phyloP scores from a whole-genome alignment of 306 rosid genomes.

The Rubus idaeus region DNA sequence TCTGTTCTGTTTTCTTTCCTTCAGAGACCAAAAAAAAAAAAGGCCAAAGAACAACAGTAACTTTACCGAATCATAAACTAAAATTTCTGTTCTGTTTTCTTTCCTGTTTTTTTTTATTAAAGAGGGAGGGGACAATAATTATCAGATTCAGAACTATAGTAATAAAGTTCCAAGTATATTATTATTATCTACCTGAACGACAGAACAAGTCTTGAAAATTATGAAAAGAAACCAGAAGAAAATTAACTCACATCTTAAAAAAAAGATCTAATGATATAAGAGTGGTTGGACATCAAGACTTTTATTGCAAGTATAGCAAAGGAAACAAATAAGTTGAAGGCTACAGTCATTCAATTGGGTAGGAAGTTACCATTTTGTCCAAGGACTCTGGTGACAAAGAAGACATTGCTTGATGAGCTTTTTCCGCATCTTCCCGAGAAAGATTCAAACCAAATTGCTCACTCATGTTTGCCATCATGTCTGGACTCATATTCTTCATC shows the following conservation, averaged over 20 bases:
- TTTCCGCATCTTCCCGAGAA: conserved; percentile 81
- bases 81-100: not conserved
- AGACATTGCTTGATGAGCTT: conserved; percentile 85
- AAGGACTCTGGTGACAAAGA: conserved; percentile 79
- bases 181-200: not conserved
- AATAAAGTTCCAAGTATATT: not conserved
- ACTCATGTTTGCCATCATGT: conserved; percentile 92
- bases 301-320: not conserved
- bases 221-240: not conserved
- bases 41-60: not conserved
- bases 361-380: conserved; percentile 78
- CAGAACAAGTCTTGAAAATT: not conserved
- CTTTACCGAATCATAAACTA: not conserved
- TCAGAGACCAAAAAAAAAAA: not conserved
- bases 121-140: not conserved
- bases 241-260: not conserved
- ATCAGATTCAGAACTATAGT: not conserved
- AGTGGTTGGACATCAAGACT: not conserved
- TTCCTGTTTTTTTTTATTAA: not conserved
- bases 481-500: conserved; percentile 96
- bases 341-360: not conserved
- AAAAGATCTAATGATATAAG: not conserved
- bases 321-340: conserved; percentile 5
- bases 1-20: too few relatives aligned
- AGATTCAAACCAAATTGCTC: conserved; percentile 90